Conservation (phyloP, 163 green algal genomes). For the Scenedesmus sp. region DNA sequence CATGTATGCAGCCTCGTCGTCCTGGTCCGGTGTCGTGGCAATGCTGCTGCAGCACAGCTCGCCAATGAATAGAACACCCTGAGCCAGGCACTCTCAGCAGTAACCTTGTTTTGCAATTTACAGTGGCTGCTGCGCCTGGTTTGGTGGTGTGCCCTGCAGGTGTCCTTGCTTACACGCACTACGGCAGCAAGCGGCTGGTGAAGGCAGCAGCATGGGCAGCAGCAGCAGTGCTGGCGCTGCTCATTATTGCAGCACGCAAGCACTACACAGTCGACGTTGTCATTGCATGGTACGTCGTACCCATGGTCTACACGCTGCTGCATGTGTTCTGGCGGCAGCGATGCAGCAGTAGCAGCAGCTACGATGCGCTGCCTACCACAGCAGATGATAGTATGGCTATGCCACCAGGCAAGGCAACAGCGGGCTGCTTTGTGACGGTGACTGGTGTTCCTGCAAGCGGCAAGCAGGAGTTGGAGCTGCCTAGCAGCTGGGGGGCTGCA, state of each 20-base stretch:
- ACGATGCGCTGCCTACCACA: neutral
- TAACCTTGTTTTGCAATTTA: too few relatives aligned
- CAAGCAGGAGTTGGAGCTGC: neutral
- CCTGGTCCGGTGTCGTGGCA: too few relatives aligned
- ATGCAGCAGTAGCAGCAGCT: conserved; percentile 38
- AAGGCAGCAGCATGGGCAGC: conserved; percentile 78
- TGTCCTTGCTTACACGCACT: conserved; percentile 62
- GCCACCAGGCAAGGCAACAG: neutral
- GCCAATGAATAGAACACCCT: too few relatives aligned
- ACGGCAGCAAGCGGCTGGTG: conserved; percentile 43
- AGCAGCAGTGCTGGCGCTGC: conserved; percentile 71
- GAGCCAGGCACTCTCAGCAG: neutral
- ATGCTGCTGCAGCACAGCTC: too few relatives aligned
- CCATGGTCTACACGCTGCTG: conserved; percentile 53
- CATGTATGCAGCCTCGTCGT: too few relatives aligned
- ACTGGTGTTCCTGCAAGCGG: neutral
- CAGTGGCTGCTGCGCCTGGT: neutral
- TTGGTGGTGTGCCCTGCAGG: conserved; percentile 21
- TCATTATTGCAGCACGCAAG: conserved; percentile 90
- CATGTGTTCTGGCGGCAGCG: conserved; percentile 18
- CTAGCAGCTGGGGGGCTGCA: neutral
- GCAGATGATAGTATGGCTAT: neutral
- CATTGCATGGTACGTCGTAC: conserved; percentile 74
- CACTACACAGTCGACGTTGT: conserved; percentile 90
- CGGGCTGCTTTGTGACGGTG: neutral